phyloP scores from a whole-genome alignment of 352 stramenopile genomes.

The Phytophthora pluvialis region DNA sequence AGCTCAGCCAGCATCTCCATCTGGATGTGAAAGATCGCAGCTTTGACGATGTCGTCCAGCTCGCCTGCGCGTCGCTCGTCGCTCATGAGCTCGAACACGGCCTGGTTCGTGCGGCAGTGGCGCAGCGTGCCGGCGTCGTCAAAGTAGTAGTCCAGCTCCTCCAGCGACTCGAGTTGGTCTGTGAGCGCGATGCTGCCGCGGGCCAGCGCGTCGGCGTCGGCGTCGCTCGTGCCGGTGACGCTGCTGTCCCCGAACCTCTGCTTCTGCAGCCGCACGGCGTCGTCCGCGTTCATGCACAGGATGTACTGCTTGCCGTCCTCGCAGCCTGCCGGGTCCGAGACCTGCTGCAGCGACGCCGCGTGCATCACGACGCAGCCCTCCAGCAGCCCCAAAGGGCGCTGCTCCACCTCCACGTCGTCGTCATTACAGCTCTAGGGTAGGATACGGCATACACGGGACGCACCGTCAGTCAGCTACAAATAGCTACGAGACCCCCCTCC shows the following conservation, averaged over 20 bases:
- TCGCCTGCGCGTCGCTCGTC: slow-evolving; percentile 69
- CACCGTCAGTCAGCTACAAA: slow-evolving; percentile 3
- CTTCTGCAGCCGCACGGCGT: slow-evolving; percentile 58
- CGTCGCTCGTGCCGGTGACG: slow-evolving; percentile 11
- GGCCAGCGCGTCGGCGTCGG: slow-evolving; percentile 25
- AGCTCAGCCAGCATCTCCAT: slow-evolving; percentile 86
- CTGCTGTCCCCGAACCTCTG: slow-evolving; percentile 44
- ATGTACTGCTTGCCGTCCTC: slow-evolving; percentile 84
- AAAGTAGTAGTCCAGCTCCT: slow-evolving; percentile 85
- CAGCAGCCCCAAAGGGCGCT: slow-evolving; percentile 62
- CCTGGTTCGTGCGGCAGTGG: slow-evolving; percentile 75
- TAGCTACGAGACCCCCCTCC: not conserved
- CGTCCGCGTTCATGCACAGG: slow-evolving; percentile 47
- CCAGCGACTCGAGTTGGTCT: slow-evolving; percentile 74
- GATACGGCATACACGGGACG: slow-evolving; percentile 15
- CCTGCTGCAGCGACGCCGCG: slow-evolving; percentile 49
- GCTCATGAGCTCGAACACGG: slow-evolving; percentile 80
- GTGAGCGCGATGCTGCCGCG: slow-evolving; percentile 56
- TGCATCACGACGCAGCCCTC: slow-evolving; percentile 66
- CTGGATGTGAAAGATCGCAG: slow-evolving; percentile 86
- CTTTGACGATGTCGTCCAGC: slow-evolving; percentile 83
- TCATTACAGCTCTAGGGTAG: slow-evolving; percentile 68
- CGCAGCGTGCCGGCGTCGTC: slow-evolving; percentile 69
- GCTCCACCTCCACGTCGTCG: slow-evolving; percentile 71
- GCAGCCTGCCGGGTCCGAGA: slow-evolving; percentile 45